Conservation (phyloP, 2,329 filamentous ascomycete genomes). For the Alternaria sp. region DNA sequence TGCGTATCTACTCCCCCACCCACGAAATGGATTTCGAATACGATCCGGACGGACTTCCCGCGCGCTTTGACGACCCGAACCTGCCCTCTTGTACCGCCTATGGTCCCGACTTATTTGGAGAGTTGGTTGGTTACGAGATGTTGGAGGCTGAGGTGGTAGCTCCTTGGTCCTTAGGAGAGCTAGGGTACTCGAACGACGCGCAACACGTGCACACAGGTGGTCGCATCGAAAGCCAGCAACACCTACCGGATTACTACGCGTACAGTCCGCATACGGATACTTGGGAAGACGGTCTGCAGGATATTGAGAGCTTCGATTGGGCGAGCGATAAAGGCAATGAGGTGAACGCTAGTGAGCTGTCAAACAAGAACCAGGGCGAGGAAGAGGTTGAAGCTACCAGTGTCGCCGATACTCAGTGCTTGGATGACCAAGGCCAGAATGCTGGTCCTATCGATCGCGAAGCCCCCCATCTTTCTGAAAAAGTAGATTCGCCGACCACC, state of each 20-base stretch:
- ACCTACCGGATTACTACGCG: constrained; percentile 15
- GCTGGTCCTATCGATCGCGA: too few species aligned
- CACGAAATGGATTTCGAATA: background rate
- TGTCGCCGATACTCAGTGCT: background rate
- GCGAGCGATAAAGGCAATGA: background rate
- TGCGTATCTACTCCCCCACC: background rate
- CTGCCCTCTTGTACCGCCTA: background rate
- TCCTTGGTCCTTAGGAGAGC: constrained; percentile 3
- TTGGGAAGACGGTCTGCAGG: constrained; percentile 29
- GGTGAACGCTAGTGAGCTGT: background rate
- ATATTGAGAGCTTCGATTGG: constrained; percentile 38
- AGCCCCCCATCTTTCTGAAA: background rate
- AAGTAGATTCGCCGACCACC: background rate
- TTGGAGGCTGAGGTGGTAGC: background rate
- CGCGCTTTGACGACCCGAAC: background rate
- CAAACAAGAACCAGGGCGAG: background rate
- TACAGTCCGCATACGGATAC: constrained; percentile 2
- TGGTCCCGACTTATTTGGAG: background rate
- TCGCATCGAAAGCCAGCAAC: constrained; percentile 4
- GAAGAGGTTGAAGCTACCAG: background rate
- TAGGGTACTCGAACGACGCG: constrained; percentile 1
- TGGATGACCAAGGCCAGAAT: background rate
- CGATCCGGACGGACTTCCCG: background rate
- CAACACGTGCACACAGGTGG: constrained; percentile 4
- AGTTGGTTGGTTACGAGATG: background rate